Evolutionary conservation across 805 yeast genomes (phyloP).

Genomic region (Maudiozyma pseudohumilis): DNA sequence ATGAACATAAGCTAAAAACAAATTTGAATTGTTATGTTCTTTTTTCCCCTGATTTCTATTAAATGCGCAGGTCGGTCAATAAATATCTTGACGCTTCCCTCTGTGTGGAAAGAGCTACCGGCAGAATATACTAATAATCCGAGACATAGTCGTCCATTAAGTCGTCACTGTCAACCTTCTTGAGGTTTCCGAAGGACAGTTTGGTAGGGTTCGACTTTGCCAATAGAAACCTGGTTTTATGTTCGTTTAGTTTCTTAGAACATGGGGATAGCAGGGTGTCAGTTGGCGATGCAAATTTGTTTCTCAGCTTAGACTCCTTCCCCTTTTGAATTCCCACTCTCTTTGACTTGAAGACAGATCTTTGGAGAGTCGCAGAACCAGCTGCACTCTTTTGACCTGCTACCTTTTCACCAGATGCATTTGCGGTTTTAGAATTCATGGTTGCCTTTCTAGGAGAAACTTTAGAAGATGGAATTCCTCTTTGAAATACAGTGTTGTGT

Average conservation of each 20-base stretch:
- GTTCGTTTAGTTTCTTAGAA: slow-evolving; percentile 43
- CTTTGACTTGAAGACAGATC: slow-evolving; percentile 19
- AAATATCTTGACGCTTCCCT: no score
- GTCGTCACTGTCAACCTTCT: slow-evolving; percentile 1
- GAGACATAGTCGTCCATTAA: slow-evolving; percentile 3
- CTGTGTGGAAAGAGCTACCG: no score
- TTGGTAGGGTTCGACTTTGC: slow-evolving; percentile 17
- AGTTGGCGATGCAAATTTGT: slow-evolving; percentile 43
- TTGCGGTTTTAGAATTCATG: neutral
- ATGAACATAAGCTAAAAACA: no score
- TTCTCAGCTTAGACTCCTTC: slow-evolving; percentile 6
- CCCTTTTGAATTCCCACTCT: neutral
- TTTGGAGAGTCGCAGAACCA: slow-evolving; percentile 10
- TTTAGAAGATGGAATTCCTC: neutral
- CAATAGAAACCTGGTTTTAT: slow-evolving; percentile 29
- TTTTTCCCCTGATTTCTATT: no score
- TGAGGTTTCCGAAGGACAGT: slow-evolving; percentile 9
- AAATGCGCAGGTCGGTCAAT: no score
- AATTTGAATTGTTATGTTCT: no score
- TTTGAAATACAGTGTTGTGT: neutral
- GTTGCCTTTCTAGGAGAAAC: neutral
- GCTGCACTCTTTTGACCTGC: neutral
- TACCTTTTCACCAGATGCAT: neutral
- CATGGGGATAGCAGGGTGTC: slow-evolving; percentile 50
- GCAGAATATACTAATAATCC: slow-evolving; percentile 3